Evolutionary conservation across 23 red algal genomes (phyloP), one percentile per base, ranked within the genome.

Genomic region (Agarophyton chilense): DNA sequence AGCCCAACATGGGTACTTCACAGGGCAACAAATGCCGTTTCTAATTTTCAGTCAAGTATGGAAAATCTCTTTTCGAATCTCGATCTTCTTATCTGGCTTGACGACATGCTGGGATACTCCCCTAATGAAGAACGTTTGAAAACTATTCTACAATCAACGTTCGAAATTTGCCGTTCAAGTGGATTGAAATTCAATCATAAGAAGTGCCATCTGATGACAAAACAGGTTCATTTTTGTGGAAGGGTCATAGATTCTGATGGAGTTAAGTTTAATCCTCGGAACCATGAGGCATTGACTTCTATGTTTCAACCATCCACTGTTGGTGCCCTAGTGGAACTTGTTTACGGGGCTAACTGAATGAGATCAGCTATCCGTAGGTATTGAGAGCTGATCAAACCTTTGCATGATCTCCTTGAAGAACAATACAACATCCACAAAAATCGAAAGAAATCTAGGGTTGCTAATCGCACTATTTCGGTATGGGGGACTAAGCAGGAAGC

Each of bases 311-410:
- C 10, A 8, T 33, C 22, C 10, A 42, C 22, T 19, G 80, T 18
- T 62, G 55, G 60, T 28, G 54, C 66, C 33, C 60, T 36, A 12
- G 13, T 66, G 80, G 26, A 84, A 18, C 80, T 84, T 18, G n/a
- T 84, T 6, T 84, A 53, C 22, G 82, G 35, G 1, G 46, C 82
- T 9, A 86, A 86, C 44, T 86, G 82, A 43, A 86, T 70, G 82
- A 70, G 80, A 46, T 34, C 80, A 36, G 66, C 80, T 8, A 58
- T 80, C 11, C 76, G 10, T 6, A 46, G 16, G 6, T 26, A 12
- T 16, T 80, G 41, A 6, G 4, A 51, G 13, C 17, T 80, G 4
- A 56, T 52, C 14, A 6, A 9, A 14, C 42, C 76, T 5, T 25
- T 80, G 4, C 45, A 80, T 43, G 34, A 51, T 26, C 14, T 80